phyloP scores from a whole-genome alignment of 75 land plant genomes.

The Pseudotsuga menziesii region DNA sequence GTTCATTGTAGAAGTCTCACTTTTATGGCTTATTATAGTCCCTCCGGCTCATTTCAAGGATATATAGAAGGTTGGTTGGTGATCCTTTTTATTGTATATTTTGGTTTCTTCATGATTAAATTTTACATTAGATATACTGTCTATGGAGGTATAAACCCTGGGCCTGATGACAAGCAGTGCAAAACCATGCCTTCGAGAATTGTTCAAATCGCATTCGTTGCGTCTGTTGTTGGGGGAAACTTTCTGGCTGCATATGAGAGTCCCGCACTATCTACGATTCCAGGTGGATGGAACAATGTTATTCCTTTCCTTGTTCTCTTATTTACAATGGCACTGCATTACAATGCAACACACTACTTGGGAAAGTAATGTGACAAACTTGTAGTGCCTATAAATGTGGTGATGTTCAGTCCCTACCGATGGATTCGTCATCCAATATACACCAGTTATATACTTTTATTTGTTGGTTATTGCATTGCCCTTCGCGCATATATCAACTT shows the following conservation, averaged over 20 bases:
- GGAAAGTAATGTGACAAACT: conserved; percentile 71
- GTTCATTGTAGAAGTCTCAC: conserved; percentile 40
- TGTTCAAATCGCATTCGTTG: conserved; percentile 32
- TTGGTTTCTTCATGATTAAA: conserved; percentile 66
- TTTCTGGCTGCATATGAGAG: conserved; percentile 82
- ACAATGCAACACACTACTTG: conserved; percentile 52
- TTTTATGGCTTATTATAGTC: conserved; percentile 75
- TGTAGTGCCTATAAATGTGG: conserved; percentile 59
- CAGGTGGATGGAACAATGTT: conserved; percentile 57
- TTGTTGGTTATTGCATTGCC: conserved; percentile 51
- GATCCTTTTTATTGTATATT: conserved; percentile 61
- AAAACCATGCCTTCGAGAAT: conserved; percentile 29
- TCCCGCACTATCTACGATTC: conserved; percentile 44
- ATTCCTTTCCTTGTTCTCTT: conserved; percentile 44
- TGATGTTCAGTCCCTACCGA: conserved; percentile 82
- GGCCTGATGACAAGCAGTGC: conserved; percentile 58
- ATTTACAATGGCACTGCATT: conserved; percentile 46
- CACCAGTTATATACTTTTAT: conserved; percentile 60
- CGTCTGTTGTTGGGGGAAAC: conserved; percentile 56
- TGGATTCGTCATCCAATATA: conserved; percentile 86
- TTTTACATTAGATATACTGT: conserved; percentile 42
- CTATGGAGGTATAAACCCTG: conserved; percentile 45
- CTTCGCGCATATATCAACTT: conserved; percentile 60
- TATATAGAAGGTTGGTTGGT: conserved; percentile 80
- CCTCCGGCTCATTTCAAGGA: conserved; percentile 79